Base-by-base conservation (phyloP, 176 grass and related monocot species). In the Phragmites australis region DNA sequence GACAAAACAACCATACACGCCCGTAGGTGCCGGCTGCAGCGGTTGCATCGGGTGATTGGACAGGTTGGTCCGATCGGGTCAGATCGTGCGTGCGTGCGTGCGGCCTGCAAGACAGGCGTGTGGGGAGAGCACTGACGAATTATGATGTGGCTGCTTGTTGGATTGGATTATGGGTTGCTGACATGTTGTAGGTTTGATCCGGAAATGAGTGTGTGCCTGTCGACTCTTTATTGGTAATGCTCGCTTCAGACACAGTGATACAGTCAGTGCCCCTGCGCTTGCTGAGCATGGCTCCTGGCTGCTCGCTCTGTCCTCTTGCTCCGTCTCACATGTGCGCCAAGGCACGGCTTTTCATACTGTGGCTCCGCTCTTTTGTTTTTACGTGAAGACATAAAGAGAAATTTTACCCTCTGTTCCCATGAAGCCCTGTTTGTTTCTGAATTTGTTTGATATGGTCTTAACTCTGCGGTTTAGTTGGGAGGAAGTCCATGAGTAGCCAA, bases 341-440 rank as follows among this genome's bases (percentile, higher is more conserved):
- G 15, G 70, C 69, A n/a, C 81, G 49, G 12, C 60, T 74, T 68
- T 88, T 15, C 40, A 32, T 17, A 22, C 27, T 6, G 65, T 37
- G 44, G 44, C 23, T 61, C 45, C 61, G 17, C 18, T 47, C 51
- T 3, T 72, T 77, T 72, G 79, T 87, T 87, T 72, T 29, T 70
- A 70, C 71, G 2, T 77, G 64, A 8, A 22, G 0, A 25, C 23
- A 53, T 6, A 68, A 34, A 37, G 34, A 12, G 41, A 6, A 16
- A 44, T 57, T 37, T n/a, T n/a, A n/a, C n/a, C n/a, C n/a, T n/a
- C n/a, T n/a, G n/a, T n/a, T n/a, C n/a, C n/a, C n/a, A n/a, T n/a
- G 9, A 26, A 13, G 4, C 57, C 13, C 5, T 31, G 27, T 61
- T 5, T 30, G 26, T 5, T 34, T 63, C 60, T 8, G 30, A 63